These are phyloP conservation scores for Solanum chmielewskii DNA, from an alignment of 257 asterid species.

Conservation along the genomic window DNA sequence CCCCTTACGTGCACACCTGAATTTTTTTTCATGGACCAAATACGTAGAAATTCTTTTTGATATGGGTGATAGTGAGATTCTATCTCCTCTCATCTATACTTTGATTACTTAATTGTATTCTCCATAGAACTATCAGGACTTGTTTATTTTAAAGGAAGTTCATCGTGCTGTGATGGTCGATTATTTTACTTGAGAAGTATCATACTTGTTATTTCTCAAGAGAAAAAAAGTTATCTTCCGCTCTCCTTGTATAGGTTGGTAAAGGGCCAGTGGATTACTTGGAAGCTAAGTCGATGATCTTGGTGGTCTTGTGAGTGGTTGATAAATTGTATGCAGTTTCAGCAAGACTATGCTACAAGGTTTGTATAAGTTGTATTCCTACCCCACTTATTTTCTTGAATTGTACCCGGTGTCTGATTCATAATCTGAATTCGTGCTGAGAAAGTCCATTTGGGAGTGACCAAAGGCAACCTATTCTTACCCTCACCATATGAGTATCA, in stretches of 20 bases:
- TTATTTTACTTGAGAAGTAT: background rate
- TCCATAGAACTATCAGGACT: background rate
- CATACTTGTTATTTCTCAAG: background rate
- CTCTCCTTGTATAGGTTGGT: background rate
- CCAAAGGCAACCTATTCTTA: background rate
- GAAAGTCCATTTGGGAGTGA: background rate
- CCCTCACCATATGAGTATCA: background rate
- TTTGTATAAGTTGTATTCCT: background rate
- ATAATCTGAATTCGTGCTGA: background rate
- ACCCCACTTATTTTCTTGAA: background rate
- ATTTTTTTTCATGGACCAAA: background rate
- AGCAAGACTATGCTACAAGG: background rate
- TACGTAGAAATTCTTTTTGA: too few relatives aligned
- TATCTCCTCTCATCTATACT: background rate
- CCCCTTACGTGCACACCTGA: background rate
- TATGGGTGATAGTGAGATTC: background rate
- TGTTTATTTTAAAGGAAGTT: background rate
- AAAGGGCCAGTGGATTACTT: background rate
- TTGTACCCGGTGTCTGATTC: background rate
- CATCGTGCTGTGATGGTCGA: background rate
- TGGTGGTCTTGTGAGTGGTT: background rate
- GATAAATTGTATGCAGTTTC: background rate
- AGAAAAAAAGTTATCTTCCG: background rate
- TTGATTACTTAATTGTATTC: background rate
- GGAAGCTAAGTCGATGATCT: background rate